Conservation (phyloP, 2,329 filamentous ascomycete genomes). For the Xylaria sp. region DNA sequence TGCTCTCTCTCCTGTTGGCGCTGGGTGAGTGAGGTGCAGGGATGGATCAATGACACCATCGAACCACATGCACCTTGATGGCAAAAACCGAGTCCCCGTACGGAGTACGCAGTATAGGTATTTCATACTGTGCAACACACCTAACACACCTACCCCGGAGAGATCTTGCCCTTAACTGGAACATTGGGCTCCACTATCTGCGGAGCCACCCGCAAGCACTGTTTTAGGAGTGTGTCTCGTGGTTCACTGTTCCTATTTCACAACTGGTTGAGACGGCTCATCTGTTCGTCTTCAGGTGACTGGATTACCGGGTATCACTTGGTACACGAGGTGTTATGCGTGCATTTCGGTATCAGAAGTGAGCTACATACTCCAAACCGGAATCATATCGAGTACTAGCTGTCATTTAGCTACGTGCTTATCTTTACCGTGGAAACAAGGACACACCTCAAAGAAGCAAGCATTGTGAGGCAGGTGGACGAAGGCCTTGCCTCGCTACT, state of each 20-base stretch:
- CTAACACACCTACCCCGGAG: slow-evolving; percentile 17
- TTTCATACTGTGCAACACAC: neutral
- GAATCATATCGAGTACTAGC: neutral
- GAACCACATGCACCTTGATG: slow-evolving; percentile 23
- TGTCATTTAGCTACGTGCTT: neutral
- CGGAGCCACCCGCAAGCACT: slow-evolving; percentile 29
- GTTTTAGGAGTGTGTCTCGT: slow-evolving; percentile 27
- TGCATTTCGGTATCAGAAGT: slow-evolving; percentile 5
- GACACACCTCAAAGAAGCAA: neutral
- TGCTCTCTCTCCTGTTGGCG: neutral
- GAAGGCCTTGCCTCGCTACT: neutral
- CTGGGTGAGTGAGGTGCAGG: slow-evolving; percentile 3
- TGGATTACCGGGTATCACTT: slow-evolving; percentile 4
- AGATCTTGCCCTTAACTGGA: slow-evolving; percentile 19
- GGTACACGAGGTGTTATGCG: slow-evolving; percentile 18
- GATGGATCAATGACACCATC: slow-evolving; percentile 31
- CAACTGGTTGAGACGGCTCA: neutral
- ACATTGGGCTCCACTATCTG: slow-evolving; percentile 14
- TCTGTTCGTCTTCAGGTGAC: slow-evolving; percentile 22
- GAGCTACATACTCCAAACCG: neutral
- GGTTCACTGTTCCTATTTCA: neutral
- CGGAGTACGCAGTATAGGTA: no score
- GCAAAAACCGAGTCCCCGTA: neutral
- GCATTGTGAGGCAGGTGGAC: neutral
- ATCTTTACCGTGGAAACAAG: neutral